phyloP scores from a whole-genome alignment of 106 monocot genomes.

The Dendrobium chrysotoxum region DNA sequence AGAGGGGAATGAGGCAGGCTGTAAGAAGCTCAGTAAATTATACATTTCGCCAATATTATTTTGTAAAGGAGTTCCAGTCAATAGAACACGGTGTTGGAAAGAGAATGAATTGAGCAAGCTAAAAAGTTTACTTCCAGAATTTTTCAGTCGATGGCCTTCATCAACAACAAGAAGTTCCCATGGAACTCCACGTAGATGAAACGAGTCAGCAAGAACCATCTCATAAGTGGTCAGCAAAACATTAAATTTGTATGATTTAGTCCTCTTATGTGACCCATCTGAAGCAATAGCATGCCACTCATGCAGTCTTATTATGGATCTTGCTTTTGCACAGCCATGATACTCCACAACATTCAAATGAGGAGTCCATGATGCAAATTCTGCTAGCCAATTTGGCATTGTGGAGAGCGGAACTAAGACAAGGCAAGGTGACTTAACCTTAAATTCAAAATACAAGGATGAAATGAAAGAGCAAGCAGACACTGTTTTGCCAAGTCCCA shows the following conservation, averaged over 20 bases:
- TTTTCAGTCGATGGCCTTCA: conserved; percentile 95
- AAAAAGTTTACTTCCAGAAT: conserved; percentile 89
- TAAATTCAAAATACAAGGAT: conserved; percentile 77
- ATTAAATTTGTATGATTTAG: conserved; percentile 72
- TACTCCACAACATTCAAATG: conserved; percentile 97
- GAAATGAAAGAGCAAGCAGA: conserved; percentile 95
- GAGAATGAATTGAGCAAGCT: conserved; percentile 79
- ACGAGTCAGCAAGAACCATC: conserved; percentile 88
- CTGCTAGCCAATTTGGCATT: conserved; percentile 98
- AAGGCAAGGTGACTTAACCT: conserved; percentile 62
- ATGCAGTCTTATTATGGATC: conserved; percentile 76
- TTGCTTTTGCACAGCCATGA: conserved; percentile 89
- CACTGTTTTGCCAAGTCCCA: conserved; percentile 95
- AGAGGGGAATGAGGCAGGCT: conserved; percentile 88
- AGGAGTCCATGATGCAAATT: conserved; percentile 87
- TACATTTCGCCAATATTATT: conserved; percentile 98
- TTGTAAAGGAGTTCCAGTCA: conserved; percentile 96
- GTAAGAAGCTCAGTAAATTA: conserved; percentile 88
- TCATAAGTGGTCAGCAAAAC: conserved; percentile 92
- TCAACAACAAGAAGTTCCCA: conserved; percentile 98
- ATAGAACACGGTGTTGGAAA: conserved; percentile 80
- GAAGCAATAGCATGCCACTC: conserved; percentile 78
- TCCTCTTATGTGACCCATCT: conserved; percentile 19
- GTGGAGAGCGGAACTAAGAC: conserved; percentile 95
- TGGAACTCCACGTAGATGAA: conserved; percentile 66